phyloP scores from a whole-genome alignment of 2,329 filamentous ascomycete genomes.

The Paecilomyces formosus region DNA sequence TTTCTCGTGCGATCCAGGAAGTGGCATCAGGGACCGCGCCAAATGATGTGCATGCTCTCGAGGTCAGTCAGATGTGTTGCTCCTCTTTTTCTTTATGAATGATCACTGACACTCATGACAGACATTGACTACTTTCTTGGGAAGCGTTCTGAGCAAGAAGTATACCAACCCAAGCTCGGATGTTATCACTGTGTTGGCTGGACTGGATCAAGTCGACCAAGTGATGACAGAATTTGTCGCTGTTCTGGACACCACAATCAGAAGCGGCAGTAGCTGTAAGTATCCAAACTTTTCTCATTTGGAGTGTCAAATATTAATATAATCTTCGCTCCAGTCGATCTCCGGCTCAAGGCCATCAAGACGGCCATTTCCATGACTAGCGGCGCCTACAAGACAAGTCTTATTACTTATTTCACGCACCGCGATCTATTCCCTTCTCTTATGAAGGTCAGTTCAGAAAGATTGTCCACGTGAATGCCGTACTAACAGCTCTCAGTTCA shows the following conservation, averaged over 20 bases:
- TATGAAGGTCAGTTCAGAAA: conserved; percentile 65
- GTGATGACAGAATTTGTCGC: conserved; percentile 85
- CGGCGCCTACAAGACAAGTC: conserved; percentile 90
- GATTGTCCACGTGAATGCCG: neutral
- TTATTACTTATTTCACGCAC: conserved; percentile 92
- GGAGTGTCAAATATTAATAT: neutral
- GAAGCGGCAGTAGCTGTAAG: conserved; percentile 64
- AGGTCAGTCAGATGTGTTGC: conserved; percentile 50
- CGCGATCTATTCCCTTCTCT: conserved; percentile 87
- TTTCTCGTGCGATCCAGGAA: conserved; percentile 62
- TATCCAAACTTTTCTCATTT: conserved; percentile 5
- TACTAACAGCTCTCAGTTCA: conserved; percentile 49
- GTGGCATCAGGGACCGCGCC: conserved; percentile 55
- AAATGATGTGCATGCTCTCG: conserved; percentile 70
- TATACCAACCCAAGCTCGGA: conserved; percentile 95
- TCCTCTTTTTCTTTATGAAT: conserved; percentile 25
- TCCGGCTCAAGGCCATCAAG: conserved; percentile 72
- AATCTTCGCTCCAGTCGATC: conserved; percentile 48
- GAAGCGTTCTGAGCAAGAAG: conserved; percentile 73
- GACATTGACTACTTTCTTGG: conserved; percentile 85
- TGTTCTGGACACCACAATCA: conserved; percentile 73
- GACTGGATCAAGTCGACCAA: conserved; percentile 77
- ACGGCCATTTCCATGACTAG: conserved; percentile 77
- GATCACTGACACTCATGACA: conserved; percentile 37
- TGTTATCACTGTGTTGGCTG: conserved; percentile 82